Evolutionary conservation across 306 rosid species (phyloP).

Genomic region (Trifolium dubium): DNA sequence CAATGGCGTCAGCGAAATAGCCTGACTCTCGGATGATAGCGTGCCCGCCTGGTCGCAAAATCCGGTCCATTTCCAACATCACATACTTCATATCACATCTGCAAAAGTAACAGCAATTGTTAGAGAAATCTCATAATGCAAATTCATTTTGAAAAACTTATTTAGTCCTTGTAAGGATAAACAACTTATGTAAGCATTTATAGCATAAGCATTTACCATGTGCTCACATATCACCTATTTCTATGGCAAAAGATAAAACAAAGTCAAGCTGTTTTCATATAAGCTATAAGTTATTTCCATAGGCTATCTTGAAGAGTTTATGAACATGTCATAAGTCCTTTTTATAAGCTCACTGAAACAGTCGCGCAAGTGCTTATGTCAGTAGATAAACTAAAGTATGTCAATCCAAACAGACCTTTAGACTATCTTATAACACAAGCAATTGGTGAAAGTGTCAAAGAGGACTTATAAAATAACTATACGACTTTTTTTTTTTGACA

Average conservation of each 20-base stretch:
- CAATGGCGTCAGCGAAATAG: slow-evolving; percentile 78
- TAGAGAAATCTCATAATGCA: background rate
- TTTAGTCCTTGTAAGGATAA: background rate
- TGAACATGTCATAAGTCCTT: background rate
- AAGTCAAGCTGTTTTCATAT: background rate
- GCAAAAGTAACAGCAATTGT: slow-evolving; percentile 39
- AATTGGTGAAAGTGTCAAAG: background rate
- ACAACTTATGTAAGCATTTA: background rate
- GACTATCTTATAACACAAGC: background rate
- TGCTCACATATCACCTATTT: background rate
- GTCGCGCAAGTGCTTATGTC: background rate
- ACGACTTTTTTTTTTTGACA: too few relatives aligned
- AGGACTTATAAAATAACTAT: background rate
- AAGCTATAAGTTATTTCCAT: too few relatives aligned
- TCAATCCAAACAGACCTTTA: background rate
- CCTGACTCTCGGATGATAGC: slow-evolving; percentile 78
- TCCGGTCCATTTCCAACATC: slow-evolving; percentile 94
- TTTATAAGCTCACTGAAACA: background rate
- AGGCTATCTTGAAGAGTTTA: background rate
- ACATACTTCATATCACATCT: slow-evolving; percentile 94
- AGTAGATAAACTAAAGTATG: background rate
- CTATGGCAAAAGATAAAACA: background rate
- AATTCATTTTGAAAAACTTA: background rate
- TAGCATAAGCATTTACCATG: background rate
- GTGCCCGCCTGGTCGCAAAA: slow-evolving; percentile 76